Base-by-base conservation (phyloP, 1,139 yeast species). In the Geotrichum aggregatum region DNA sequence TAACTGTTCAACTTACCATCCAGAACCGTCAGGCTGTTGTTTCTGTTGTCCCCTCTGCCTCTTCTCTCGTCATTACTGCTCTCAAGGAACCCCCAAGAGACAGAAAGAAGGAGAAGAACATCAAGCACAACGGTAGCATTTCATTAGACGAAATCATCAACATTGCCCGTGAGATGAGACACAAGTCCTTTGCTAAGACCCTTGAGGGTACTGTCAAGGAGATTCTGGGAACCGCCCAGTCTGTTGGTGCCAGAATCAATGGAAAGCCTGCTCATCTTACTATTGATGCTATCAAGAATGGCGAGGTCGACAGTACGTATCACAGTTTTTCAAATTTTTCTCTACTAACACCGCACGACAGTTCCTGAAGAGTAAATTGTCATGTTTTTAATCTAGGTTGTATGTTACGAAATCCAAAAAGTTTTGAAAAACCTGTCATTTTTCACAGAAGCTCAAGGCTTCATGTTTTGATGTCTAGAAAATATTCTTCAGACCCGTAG, bases 1-100 rank as follows among this genome's bases (percentile, higher is more conserved):
- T 92, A 73, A 92, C 98, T 69, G 98, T 94, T 65, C 95, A 88
- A 80, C 85, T 94, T 78, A 92, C 85, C 76, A 91, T 92, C 74
- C 99, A 92, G 83, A 92, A 92, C 95, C 91, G 99, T 86, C 99
- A 92, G 82, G 99, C 99, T 70, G 80, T 87, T 67, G 96, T 95
- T 69, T 89, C 98, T 62, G 98, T 92, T 75, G 99, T 94, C 61
- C 99, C 99, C 78, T 84, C 98, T 74, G 99, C 99, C 67, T 92
- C 98, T 58, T 91, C 98, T 67, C 85, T 92, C 73, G 97, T 92
- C 75, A 92, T 92, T 78, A 88, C 96, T 75, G 99, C 99, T 69
- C 84, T 92, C 74, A 92, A 92, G 85, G 99, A 92, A 82, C 91
- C 99, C 70, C 96, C 96, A 75, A 91, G 99, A 87, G 99, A 92